Evolutionary conservation across 2,329 filamentous ascomycete species (phyloP).

Genomic region (Phyllosticta citriasiana): DNA sequence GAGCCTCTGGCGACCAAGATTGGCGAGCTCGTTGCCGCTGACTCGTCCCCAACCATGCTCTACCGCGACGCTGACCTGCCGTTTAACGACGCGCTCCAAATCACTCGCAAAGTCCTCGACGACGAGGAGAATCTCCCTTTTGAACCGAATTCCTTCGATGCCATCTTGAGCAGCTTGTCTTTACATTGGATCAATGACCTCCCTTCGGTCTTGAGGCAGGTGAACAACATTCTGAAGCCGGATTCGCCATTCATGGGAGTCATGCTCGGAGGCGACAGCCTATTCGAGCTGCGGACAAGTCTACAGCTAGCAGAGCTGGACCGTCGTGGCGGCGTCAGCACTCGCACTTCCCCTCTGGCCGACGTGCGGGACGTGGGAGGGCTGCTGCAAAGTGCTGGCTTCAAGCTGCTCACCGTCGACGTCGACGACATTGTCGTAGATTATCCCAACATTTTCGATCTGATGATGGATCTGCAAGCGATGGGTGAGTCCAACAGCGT

Average conservation of each 20-base stretch:
- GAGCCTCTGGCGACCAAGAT: constrained; percentile 63
- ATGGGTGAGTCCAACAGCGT: constrained; percentile 96
- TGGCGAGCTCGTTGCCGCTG: constrained; percentile 65
- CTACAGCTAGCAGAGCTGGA: constrained; percentile 89
- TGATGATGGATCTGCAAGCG: constrained; percentile 89
- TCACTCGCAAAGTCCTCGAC: constrained; percentile 65
- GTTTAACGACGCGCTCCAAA: constrained; percentile 64
- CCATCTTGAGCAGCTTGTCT: constrained; percentile 79
- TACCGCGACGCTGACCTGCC: constrained; percentile 66
- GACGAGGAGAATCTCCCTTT: constrained; percentile 70
- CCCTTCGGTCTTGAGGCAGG: constrained; percentile 70
- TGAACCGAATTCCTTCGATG: constrained; percentile 67
- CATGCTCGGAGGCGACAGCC: constrained; percentile 91
- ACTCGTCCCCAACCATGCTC: constrained; percentile 68
- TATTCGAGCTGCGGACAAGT: constrained; percentile 88
- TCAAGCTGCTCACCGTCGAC: constrained; percentile 93
- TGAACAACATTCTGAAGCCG: constrained; percentile 79
- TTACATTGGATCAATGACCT: constrained; percentile 98
- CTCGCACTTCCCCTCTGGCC: constrained; percentile 81
- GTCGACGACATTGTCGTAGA: constrained; percentile 96
- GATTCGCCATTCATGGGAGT: constrained; percentile 88
- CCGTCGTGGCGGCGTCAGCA: constrained; percentile 79
- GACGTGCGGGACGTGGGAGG: constrained; percentile 89
- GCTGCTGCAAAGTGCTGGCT: constrained; percentile 74
- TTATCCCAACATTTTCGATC: constrained; percentile 77